Evolutionary conservation across 2,329 filamentous ascomycete genomes (phyloP), one percentile per base, ranked within the genome.

Genomic region (Ceratocystis destructans): DNA sequence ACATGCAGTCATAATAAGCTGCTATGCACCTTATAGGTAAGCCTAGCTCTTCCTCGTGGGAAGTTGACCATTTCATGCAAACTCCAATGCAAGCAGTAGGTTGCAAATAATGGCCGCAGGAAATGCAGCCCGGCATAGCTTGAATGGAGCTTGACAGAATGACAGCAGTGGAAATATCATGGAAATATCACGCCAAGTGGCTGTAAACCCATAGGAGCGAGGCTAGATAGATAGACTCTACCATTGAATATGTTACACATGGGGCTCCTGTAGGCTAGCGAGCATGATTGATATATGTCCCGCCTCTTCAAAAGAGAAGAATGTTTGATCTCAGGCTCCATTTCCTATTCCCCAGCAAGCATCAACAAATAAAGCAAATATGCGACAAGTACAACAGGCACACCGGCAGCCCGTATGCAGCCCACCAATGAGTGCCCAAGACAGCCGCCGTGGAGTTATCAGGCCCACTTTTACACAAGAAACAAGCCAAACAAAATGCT

Each of bases 401-500:
- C 28, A 28, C 28, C 28, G 4, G 28, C 28, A 5, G 4, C n/a
- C 28, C n/a, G 22, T 3, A 20, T 33, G 25, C 25, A 59, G 7
- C 8, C 53, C 28, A 37, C 55, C 55, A 59, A 59, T 59, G 8
- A 59, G 12, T n/a, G 22, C 22, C 48, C 48, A 25, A 53, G 48
- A 59, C 17, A 59, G 55, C 55, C 55, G 55, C 55, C 48, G 48
- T 59, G 0, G 17, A 59, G 55, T 33, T 33, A 7, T 0, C 25
- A 25, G 55, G 31, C 25, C 65, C 65, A 64, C 65, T 66, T 41
- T 66, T 66, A 3, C 3, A 12, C 20, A 3, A 50, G 2, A 20
- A 25, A 46, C 41, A 4, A 62, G 57, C 66, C 66, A 67, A 67
- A 62, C 64, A 69, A 65, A 69, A 62, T 15, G 65, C 65, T 55